Percentiles rank a stretch among this genome's conserved stretches.
phyloP scores from a whole-genome alignment of 192 early-diverging fungal species.

The Coemansia sp. region DNA sequence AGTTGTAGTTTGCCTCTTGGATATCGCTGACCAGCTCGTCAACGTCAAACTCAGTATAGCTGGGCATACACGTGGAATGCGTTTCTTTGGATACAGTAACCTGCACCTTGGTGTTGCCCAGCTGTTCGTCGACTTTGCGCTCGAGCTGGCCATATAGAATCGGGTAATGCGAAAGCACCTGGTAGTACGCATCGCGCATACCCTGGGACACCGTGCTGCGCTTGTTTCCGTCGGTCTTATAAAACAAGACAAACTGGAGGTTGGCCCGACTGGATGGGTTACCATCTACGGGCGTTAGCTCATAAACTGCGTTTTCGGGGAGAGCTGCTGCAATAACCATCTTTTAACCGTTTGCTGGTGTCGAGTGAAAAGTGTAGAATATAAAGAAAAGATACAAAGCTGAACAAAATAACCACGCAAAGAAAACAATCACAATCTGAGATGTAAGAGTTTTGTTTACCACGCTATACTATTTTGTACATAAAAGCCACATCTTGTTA shows the following conservation, averaged over 20 bases:
- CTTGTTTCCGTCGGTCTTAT: background rate
- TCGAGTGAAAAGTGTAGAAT: background rate
- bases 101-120: background rate
- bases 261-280: slow-evolving; percentile 35
- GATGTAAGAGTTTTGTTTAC: too few species aligned
- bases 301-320: slow-evolving; percentile 11
- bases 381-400: background rate
- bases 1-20: slow-evolving; percentile 17
- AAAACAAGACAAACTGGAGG: slow-evolving; percentile 46
- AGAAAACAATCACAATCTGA: background rate
- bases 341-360: too few species aligned
- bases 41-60: slow-evolving; percentile 25
- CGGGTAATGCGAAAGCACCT: slow-evolving; percentile 30
- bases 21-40: slow-evolving; percentile 13
- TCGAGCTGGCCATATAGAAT: slow-evolving; percentile 28
- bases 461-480: too few species aligned
- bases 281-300: slow-evolving; percentile 34
- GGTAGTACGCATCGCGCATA: slow-evolving; percentile 24
- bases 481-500: too few species aligned
- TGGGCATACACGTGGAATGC: background rate
- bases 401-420: background rate
- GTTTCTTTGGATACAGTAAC: slow-evolving; percentile 13
- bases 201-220: background rate
- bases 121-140: background rate
- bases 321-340: background rate